phyloP scores from a whole-genome alignment of 1,139 yeast species.

The Citeromyces hawaiiensis region DNA sequence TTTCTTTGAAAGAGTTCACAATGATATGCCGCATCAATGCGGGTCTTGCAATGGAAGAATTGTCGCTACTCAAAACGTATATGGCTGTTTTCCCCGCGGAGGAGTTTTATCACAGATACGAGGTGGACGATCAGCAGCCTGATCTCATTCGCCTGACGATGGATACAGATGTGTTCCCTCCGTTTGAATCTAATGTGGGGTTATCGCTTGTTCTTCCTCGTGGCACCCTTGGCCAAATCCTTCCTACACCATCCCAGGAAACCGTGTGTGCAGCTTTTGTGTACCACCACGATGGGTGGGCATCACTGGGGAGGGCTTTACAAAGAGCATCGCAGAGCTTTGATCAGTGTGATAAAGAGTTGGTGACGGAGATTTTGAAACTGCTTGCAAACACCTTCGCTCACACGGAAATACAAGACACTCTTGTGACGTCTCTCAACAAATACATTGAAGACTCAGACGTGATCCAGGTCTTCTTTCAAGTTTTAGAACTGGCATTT shows the following conservation, averaged over 20 bases:
- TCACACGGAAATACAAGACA: conserved; percentile 21
- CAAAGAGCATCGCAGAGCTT: conserved; percentile 41
- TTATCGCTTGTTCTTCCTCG: conserved; percentile 27
- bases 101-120: conserved; percentile 24
- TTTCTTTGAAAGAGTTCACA: conserved; percentile 49
- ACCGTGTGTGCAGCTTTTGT: conserved; percentile 56
- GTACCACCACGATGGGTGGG: conserved; percentile 77
- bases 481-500: conserved; percentile 56
- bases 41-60: conserved; percentile 50
- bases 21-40: conserved; percentile 51
- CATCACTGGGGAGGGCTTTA: conserved; percentile 63
- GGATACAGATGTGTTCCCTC: conserved; percentile 31
- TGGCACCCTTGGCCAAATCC: conserved; percentile 62
- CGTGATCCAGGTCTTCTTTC: conserved; percentile 52
- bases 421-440: conserved; percentile 38
- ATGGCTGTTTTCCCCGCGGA: conserved; percentile 29
- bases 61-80: conserved; percentile 46
- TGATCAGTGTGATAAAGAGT: conserved; percentile 16
- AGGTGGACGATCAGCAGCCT: conserved; percentile 38
- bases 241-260: conserved; percentile 29
- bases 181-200: conserved; percentile 31
- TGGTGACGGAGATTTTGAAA: conserved; percentile 34
- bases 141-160: conserved; percentile 31
- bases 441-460: conserved; percentile 55
- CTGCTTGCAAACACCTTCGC: conserved; percentile 7